Base-by-base conservation (phyloP, 805 yeast species). In the Pichia heedii region DNA sequence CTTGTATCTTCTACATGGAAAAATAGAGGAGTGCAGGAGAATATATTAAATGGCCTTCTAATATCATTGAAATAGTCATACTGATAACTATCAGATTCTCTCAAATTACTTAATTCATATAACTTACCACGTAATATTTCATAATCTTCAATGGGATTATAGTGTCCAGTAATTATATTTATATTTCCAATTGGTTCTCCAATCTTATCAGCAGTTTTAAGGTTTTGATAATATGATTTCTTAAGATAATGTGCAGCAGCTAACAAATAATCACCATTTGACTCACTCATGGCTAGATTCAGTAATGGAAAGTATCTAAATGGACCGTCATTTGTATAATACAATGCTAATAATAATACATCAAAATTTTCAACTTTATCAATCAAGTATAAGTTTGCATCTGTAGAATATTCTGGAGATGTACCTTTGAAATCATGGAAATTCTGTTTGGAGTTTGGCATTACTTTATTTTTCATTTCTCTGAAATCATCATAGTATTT, bases 261-360 rank as follows among this genome's bases (percentile, higher is more conserved):
- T 43, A 80, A 65, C 45, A 80, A 79, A 0, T 89, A 81, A 50
- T 82, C 90, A 54, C 82, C 83, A 56, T 83, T 89, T 37, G 89
- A 89, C 61, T 80, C 84, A 75, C 79, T 55, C 75, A 73, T 29
- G 7, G 32, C 32, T 2, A 29, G 12, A 15, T 29, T 29, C 40
- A 77, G 64, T n/a, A 77, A 59, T 24, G 74, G 73, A 48, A 77
- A 76, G 49, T 71, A 77, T 43, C 72, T 65, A 12, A 67, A 66
- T 3, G 80, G 81, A 0, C 83, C 83, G 50, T 73, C 75, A 33
- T 73, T 55, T 51, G 78, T 79, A 53, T 79, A 79, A 54, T 76
- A 79, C 32, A 77, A 55, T 0, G 83, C 72, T 22, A 79, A 59
- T 39, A 78, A 61, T 27, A 79, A 61, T 11, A 77, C 73, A 45